A percentile compares a stretch with the other conserved stretches of the same genome.
Conservation (phyloP, 257 asterid genomes). For the Ocimum tenuiflorum region DNA sequence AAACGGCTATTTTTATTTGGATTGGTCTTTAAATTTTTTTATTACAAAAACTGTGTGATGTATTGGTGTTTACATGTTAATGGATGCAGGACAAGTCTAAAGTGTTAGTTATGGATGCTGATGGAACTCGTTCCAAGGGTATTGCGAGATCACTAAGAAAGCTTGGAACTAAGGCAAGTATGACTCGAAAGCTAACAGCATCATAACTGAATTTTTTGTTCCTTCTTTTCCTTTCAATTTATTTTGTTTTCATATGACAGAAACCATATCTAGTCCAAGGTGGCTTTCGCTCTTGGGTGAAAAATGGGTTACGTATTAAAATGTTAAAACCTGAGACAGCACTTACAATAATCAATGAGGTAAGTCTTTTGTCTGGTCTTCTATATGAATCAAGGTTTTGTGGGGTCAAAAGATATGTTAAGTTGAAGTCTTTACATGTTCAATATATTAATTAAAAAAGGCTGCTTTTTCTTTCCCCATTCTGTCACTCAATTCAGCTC, state of each 20-base stretch:
- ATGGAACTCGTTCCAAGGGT: slow-evolving; percentile 76
- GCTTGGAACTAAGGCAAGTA: slow-evolving; percentile 79
- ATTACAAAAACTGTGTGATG: neutral
- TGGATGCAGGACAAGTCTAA: slow-evolving; percentile 63
- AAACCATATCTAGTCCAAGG: slow-evolving; percentile 69
- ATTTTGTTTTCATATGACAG: slow-evolving; percentile 33
- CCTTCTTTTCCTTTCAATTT: no score
- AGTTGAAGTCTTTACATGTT: no score
- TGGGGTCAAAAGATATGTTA: neutral
- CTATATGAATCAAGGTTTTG: neutral
- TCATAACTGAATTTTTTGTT: no score
- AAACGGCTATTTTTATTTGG: no score
- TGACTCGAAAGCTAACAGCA: no score
- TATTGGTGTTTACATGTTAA: slow-evolving; percentile 22
- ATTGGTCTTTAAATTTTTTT: neutral
- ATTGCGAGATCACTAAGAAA: slow-evolving; percentile 73
- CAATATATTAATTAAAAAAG: no score
- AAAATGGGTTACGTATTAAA: slow-evolving; percentile 63
- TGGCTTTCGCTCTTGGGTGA: slow-evolving; percentile 81
- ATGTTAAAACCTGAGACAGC: slow-evolving; percentile 78
- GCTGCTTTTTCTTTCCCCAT: no score
- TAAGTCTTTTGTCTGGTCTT: no score
- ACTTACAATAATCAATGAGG: slow-evolving; percentile 76
- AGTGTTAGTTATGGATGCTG: slow-evolving; percentile 84
- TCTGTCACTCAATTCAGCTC: neutral